A percentile compares a stretch with the other conserved stretches of the same genome.
Evolutionary conservation across 345 rosid species (phyloP).

Genomic region (Corchorus capsularis): DNA sequence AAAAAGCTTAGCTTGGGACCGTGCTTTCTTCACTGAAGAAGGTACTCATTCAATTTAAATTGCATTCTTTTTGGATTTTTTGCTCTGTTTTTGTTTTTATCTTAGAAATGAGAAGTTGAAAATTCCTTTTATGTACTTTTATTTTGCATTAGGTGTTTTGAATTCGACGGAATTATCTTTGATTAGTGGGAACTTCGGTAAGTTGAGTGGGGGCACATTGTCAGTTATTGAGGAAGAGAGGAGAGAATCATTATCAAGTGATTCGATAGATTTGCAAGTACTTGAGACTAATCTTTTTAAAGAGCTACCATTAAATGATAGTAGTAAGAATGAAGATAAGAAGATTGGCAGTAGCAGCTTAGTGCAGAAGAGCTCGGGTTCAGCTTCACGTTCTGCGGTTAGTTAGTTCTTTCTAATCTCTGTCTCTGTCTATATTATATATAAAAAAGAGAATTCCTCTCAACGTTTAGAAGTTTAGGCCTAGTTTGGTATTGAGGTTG

Average conservation of each 20-base stretch:
- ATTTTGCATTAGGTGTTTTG: conserved; percentile 54
- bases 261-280: conserved; percentile 43
- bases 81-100: background rate
- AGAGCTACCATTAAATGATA: conserved; percentile 46
- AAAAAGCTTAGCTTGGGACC: conserved; percentile 92
- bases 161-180: conserved; percentile 68
- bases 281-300: conserved; percentile 50
- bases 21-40: conserved; percentile 89
- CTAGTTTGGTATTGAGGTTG: too few species aligned
- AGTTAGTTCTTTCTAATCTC: conserved; percentile 30
- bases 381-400: conserved; percentile 44
- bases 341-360: conserved; percentile 30
- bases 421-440: too few species aligned
- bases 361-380: conserved; percentile 37
- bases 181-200: conserved; percentile 52
- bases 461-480: too few species aligned
- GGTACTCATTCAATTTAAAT: conserved; percentile 35
- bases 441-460: background rate
- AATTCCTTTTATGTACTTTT: conserved; percentile 15
- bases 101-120: background rate
- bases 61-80: background rate
- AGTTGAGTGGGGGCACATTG: conserved; percentile 47
- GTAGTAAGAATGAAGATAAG: conserved; percentile 29
- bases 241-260: conserved; percentile 41
- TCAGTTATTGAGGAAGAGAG: conserved; percentile 60